Evolutionary conservation across 768 basidiomycete genomes (phyloP).

Genomic region (Pleurotus sapidus): DNA sequence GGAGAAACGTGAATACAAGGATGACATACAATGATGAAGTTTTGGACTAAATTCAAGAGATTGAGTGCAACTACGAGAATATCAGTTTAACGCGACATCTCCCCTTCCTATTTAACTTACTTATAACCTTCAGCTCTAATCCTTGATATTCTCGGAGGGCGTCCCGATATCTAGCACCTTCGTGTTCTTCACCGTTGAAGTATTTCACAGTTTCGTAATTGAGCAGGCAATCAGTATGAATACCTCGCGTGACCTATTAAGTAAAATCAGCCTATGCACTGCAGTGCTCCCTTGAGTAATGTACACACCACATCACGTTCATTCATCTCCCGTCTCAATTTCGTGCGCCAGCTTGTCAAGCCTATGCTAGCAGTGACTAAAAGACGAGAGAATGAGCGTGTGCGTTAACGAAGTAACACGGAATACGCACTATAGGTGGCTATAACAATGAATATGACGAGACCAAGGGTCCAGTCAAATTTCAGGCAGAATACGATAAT

Average conservation of each 20-base stretch:
- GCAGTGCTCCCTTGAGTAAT: neutral
- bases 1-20: neutral
- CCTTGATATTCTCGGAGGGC: conserved; percentile 74
- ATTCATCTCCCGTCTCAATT: conserved; percentile 75
- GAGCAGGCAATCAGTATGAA: conserved; percentile 77
- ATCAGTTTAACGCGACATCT: neutral
- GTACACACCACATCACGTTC: conserved; percentile 69
- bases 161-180: conserved; percentile 65
- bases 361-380: conserved; percentile 48
- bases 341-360: conserved; percentile 72
- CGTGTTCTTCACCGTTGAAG: conserved; percentile 84
- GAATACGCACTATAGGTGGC: conserved; percentile 59
- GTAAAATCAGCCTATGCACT: too few species aligned
- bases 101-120: conserved; percentile 32
- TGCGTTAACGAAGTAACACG: neutral
- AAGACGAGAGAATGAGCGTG: conserved; percentile 6
- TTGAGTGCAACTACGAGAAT: conserved; percentile 57
- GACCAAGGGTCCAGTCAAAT: conserved; percentile 66
- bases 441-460: conserved; percentile 73
- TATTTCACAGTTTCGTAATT: conserved; percentile 89
- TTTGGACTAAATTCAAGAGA: conserved; percentile 74
- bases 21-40: conserved; percentile 68
- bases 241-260: conserved; percentile 67
- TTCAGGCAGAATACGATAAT: conserved; percentile 58
- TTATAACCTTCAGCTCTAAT: conserved; percentile 70